These are phyloP conservation scores for Prosopis cineraria DNA, from an alignment of 306 rosid species.

Conservation along the genomic window DNA sequence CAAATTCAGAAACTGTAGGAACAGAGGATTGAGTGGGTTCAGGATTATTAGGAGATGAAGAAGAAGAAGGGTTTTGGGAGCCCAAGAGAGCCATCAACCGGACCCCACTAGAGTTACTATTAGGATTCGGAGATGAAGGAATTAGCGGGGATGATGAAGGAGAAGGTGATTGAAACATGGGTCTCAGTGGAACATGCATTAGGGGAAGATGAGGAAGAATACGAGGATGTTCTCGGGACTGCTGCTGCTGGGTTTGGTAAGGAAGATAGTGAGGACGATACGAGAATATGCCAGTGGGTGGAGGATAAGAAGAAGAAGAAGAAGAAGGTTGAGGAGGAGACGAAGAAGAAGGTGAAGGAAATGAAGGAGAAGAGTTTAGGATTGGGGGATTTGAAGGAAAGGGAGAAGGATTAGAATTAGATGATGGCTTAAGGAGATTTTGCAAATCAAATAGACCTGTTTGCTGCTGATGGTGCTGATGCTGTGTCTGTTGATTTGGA, in stretches of 20 bases:
- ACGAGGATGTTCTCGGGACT: slow-evolving; percentile 36
- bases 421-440: slow-evolving; percentile 53
- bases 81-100: slow-evolving; percentile 55
- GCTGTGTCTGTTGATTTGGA: slow-evolving; percentile 36
- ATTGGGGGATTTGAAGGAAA: slow-evolving; percentile 29
- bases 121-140: slow-evolving; percentile 48
- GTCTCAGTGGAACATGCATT: slow-evolving; percentile 49
- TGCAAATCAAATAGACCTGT: slow-evolving; percentile 48
- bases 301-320: slow-evolving; percentile 72
- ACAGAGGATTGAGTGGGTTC: slow-evolving; percentile 30
- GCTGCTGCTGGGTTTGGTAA: slow-evolving; percentile 35
- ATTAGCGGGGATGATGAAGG: slow-evolving; percentile 42
- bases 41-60: too few relatives aligned
- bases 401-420: slow-evolving; percentile 31
- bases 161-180: slow-evolving; percentile 42
- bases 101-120: slow-evolving; percentile 46
- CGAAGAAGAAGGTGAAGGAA: slow-evolving; percentile 49
- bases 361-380: slow-evolving; percentile 55
- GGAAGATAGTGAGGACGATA: slow-evolving; percentile 56
- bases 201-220: slow-evolving; percentile 41
- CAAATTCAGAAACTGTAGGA: slow-evolving; percentile 38
- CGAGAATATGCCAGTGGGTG: slow-evolving; percentile 61
- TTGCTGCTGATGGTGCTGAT: slow-evolving; percentile 41
- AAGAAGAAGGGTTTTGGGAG: slow-evolving; percentile 46
- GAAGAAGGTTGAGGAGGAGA: slow-evolving; percentile 46